A percentile compares a stretch with the other conserved stretches of the same genome.
Evolutionary conservation across 2,329 filamentous ascomycete genomes (phyloP).

Genomic region (Alternaria sp.): DNA sequence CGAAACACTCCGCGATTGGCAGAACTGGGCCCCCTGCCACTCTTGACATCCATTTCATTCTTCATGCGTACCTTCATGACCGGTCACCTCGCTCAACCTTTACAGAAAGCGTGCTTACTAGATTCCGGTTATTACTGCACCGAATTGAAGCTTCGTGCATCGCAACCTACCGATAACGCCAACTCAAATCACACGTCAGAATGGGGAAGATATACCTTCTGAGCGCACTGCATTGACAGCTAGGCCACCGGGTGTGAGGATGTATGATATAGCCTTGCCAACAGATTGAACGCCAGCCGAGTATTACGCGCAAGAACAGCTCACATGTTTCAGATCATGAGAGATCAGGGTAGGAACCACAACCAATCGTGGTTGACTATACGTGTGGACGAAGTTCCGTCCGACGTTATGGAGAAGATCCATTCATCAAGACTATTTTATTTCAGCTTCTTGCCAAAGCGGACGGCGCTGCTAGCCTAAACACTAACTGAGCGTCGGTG

Average conservation of each 20-base stretch:
- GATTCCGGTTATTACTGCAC: no score
- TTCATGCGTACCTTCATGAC: neutral
- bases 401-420: neutral
- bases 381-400: neutral
- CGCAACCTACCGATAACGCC: neutral
- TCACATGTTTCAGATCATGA: neutral
- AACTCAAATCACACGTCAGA: neutral
- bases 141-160: neutral
- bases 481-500: neutral
- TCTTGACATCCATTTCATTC: neutral
- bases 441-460: neutral
- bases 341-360: neutral
- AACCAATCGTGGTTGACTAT: neutral
- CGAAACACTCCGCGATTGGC: neutral
- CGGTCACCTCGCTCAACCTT: no score
- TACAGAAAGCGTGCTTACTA: neutral
- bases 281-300: neutral
- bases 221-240: neutral
- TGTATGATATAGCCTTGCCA: no score
- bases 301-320: neutral
- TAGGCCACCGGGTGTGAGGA: neutral
- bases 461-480: no score
- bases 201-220: neutral
- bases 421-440: neutral
- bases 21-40: neutral